phyloP scores from a whole-genome alignment of 139 green algal species.

The Chlorella sp. region DNA sequence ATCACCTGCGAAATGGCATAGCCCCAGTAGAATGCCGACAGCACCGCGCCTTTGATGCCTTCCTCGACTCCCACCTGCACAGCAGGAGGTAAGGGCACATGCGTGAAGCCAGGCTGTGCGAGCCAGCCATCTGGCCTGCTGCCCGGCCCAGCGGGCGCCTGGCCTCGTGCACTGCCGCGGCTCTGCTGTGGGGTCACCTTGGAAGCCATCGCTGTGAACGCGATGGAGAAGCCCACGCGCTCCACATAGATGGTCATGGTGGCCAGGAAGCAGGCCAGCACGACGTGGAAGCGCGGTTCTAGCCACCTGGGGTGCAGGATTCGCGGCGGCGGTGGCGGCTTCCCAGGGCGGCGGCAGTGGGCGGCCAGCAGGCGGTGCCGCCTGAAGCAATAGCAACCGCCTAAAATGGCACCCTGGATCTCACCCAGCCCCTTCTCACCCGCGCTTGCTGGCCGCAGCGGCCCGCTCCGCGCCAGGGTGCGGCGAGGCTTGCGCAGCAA shows the following conservation, averaged over 20 bases:
- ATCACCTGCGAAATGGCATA: constrained; percentile 92
- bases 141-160: too few relatives aligned
- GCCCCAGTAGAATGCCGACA: constrained; percentile 98
- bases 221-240: constrained; percentile 95
- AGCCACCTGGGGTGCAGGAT: background rate
- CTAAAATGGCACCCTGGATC: background rate
- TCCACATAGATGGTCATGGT: constrained; percentile 94
- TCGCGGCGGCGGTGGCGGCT: background rate
- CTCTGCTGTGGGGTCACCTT: constrained; percentile 17
- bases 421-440: too few relatives aligned
- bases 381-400: background rate
- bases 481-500: background rate
- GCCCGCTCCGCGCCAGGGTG: background rate
- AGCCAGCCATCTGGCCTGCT: too few relatives aligned
- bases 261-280: constrained; percentile 85
- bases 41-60: constrained; percentile 87
- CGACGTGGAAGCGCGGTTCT: constrained; percentile 71
- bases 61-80: constrained; percentile 62
- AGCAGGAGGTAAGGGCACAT: too few relatives aligned
- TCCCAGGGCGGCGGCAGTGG: background rate
- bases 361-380: background rate
- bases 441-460: too few relatives aligned
- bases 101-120: too few relatives aligned
- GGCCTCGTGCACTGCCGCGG: too few relatives aligned
- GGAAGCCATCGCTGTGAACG: constrained; percentile 91